A percentile compares a stretch with the other conserved stretches of the same genome.
phyloP scores from a whole-genome alignment of 352 stramenopile genomes.

The Pythium coloratum region DNA sequence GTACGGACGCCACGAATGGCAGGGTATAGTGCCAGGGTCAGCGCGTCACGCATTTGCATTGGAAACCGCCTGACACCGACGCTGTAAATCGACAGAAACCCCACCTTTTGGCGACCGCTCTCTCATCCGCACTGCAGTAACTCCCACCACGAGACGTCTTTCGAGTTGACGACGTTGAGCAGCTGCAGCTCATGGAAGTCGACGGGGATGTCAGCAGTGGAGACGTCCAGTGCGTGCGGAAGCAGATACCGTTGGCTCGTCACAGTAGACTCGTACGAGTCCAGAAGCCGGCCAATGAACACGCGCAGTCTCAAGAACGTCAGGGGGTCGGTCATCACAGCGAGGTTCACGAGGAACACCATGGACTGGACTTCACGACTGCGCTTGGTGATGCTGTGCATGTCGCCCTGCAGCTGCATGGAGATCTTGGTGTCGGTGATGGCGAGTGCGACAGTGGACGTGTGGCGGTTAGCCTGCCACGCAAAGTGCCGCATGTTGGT shows the following conservation, averaged over 20 bases:
- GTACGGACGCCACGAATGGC: too few species aligned
- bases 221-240: not conserved
- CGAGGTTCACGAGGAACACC: conserved; percentile 14
- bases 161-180: conserved; percentile 3
- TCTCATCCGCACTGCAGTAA: conserved; percentile 15
- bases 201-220: not conserved
- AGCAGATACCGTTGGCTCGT: not conserved
- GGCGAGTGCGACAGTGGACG: not conserved
- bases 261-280: not conserved
- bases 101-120: too few species aligned
- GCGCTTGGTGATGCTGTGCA: conserved; percentile 6
- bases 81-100: too few species aligned
- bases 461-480: not conserved
- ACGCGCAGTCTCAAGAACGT: conserved; percentile 9
- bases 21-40: too few species aligned
- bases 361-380: conserved; percentile 9
- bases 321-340: conserved; percentile 13
- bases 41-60: too few species aligned
- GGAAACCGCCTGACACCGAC: too few species aligned
- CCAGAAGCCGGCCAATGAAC: not conserved
- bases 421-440: conserved; percentile 10
- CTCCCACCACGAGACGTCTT: conserved; percentile 15
- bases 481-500: not conserved
- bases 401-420: conserved; percentile 10
- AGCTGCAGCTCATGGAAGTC: conserved; percentile 4